Percentiles rank a stretch among this genome's conserved stretches.
phyloP scores from a whole-genome alignment of 164 flowering plant genomes.

The Santalum album region DNA sequence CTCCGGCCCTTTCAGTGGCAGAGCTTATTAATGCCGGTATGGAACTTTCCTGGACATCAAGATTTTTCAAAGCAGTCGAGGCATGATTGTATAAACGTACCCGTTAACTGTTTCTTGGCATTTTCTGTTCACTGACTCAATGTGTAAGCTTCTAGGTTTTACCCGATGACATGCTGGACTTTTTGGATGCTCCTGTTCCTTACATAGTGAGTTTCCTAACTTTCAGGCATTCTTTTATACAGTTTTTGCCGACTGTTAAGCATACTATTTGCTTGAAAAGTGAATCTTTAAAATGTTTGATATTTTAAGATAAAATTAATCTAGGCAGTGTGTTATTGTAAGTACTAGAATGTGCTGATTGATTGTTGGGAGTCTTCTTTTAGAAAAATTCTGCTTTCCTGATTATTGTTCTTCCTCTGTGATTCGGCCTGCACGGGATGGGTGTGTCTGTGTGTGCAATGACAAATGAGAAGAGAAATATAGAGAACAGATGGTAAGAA shows the following conservation, averaged over 20 bases:
- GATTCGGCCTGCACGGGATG: no score
- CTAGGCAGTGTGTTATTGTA: no score
- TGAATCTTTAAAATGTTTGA: no score
- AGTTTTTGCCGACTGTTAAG: background rate
- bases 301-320: no score
- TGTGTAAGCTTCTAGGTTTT: conserved; percentile 52
- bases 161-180: conserved; percentile 98
- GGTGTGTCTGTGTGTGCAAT: no score
- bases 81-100: no score
- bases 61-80: background rate
- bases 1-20: conserved; percentile 98
- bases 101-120: background rate
- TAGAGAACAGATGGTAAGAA: no score
- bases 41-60: background rate
- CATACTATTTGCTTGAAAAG: background rate
- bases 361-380: no score
- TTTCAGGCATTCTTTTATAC: background rate
- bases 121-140: background rate
- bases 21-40: conserved; percentile 94
- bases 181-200: conserved; percentile 98
- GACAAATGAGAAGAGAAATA: no score
- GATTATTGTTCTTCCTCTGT: no score
- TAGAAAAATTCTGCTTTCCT: no score
- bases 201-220: conserved; percentile 62
- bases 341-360: no score